Base-by-base conservation (phyloP, 805 yeast genomes). In the Hanseniaspora guilliermondii region DNA sequence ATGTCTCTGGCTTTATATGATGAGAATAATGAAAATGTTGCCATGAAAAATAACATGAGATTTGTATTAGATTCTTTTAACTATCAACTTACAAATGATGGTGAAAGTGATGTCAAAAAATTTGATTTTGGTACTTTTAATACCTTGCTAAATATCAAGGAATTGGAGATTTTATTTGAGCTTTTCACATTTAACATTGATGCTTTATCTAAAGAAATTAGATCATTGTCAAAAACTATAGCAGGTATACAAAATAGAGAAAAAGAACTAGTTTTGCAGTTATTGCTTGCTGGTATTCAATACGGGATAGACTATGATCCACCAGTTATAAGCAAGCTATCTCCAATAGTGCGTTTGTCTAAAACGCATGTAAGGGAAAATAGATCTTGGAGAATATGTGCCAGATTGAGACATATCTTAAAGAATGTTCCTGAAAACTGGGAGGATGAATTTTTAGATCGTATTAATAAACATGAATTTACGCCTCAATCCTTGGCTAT, bases 321-420 rank as follows among this genome's bases (percentile, higher is more conserved):
- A 0, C 80, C 86, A 6, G 96, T 88, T 19, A 75, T 91, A 52
- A 89, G 97, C 1, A 83, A 87, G 50, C 96, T 97, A 0, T 83
- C 96, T 0, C 82, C 85, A 60, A 79, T 87, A 32, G 76, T 87
- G 47, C 73, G 96, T 53, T 76, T 88, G 2, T 76, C 82, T 2
- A 73, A 75, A 19, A 76, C 80, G 24, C 97, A 89, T 67, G 79
- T 87, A 1, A 72, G 98, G 58, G 78, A 82, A 24, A 78, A 80
- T 57, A 86, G 87, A 60, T 80, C 94, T 61, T 93, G 98, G 98
- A 85, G 87, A 61, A 76, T 89, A 21, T 72, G 87, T 42, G 79
- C 87, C 1, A 74, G 96, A 37, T 67, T 93, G 42, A 74, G 97
- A 32, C 94, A 91, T 64, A 77, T 89, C 22, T 65, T 80, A 38